Percentiles rank a stretch among this genome's conserved stretches.
Evolutionary conservation across 1,139 yeast species (phyloP).

Genomic region (Kluyveromyces sp.): DNA sequence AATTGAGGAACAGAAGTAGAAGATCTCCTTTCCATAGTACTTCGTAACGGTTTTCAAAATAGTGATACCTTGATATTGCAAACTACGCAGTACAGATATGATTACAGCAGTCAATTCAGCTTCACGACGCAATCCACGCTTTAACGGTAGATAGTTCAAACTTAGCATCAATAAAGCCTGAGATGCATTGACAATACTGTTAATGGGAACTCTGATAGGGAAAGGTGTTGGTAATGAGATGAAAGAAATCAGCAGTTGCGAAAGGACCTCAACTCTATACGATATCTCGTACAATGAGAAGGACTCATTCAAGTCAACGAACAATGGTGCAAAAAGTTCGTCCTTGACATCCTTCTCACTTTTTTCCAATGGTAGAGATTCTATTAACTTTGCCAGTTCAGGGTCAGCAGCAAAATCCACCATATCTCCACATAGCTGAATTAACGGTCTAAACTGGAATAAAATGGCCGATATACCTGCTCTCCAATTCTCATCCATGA

Average conservation of each 20-base stretch:
- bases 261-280: slow-evolving; percentile 42
- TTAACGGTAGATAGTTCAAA: slow-evolving; percentile 46
- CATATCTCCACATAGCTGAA: slow-evolving; percentile 50
- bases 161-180: slow-evolving; percentile 51
- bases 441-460: slow-evolving; percentile 47
- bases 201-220: slow-evolving; percentile 49
- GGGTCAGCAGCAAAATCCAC: slow-evolving; percentile 51
- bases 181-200: slow-evolving; percentile 41
- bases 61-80: slow-evolving; percentile 41
- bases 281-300: slow-evolving; percentile 45
- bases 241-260: slow-evolving; percentile 41
- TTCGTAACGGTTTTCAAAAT: slow-evolving; percentile 38
- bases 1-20: slow-evolving; percentile 45
- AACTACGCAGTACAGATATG: slow-evolving; percentile 36
- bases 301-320: slow-evolving; percentile 53
- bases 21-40: slow-evolving; percentile 39
- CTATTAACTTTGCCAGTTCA: slow-evolving; percentile 36
- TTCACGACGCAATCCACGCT: slow-evolving; percentile 52
- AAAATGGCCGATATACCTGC: slow-evolving; percentile 33
- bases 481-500: slow-evolving; percentile 44
- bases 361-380: slow-evolving; percentile 32
- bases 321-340: slow-evolving; percentile 40
- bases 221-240: slow-evolving; percentile 42
- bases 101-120: slow-evolving; percentile 38
- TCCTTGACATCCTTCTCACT: slow-evolving; percentile 19